A percentile compares a stretch with the other conserved stretches of the same genome.
phyloP scores from a whole-genome alignment of 805 yeast species.

The Myxozyma neotropica region DNA sequence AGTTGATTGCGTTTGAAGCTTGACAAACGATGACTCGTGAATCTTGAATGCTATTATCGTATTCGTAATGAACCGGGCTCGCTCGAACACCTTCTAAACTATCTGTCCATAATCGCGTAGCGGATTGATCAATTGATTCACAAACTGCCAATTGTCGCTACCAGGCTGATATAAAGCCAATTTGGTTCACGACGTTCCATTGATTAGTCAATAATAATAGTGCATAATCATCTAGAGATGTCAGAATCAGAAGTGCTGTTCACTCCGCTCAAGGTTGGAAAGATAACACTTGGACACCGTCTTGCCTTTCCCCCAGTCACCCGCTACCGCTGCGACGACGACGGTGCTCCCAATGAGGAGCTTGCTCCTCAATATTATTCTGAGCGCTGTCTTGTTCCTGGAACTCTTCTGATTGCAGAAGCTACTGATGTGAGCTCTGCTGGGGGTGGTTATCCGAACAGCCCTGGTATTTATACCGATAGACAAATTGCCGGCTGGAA shows the following conservation, averaged over 20 bases:
- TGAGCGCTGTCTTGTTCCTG: conserved; percentile 58
- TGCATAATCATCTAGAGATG: not conserved
- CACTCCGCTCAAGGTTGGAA: conserved; percentile 39
- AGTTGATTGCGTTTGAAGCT: not conserved
- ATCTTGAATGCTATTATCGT: not conserved
- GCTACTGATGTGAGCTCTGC: conserved; percentile 53
- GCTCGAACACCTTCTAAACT: not conserved
- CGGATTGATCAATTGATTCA: not conserved
- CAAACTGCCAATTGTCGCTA: too few species aligned
- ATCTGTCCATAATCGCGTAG: not conserved
- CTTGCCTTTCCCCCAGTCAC: conserved; percentile 57
- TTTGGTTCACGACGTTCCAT: not conserved
- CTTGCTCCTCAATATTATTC: conserved; percentile 56
- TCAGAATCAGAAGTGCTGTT: conserved; percentile 21
- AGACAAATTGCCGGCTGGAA: conserved; percentile 87
- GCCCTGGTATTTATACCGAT: conserved; percentile 61
- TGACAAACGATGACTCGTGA: not conserved
- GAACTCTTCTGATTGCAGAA: conserved; percentile 63
- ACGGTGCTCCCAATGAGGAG: conserved; percentile 42
- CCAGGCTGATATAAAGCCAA: too few species aligned
- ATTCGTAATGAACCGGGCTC: not conserved
- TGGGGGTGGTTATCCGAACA: conserved; percentile 49
- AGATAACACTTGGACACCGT: conserved; percentile 43
- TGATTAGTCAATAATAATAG: not conserved
- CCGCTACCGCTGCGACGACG: conserved; percentile 45